These are phyloP conservation scores for Wickerhamomyces sydowiorum DNA, from an alignment of 805 yeast genomes.

Conservation along the genomic window DNA sequence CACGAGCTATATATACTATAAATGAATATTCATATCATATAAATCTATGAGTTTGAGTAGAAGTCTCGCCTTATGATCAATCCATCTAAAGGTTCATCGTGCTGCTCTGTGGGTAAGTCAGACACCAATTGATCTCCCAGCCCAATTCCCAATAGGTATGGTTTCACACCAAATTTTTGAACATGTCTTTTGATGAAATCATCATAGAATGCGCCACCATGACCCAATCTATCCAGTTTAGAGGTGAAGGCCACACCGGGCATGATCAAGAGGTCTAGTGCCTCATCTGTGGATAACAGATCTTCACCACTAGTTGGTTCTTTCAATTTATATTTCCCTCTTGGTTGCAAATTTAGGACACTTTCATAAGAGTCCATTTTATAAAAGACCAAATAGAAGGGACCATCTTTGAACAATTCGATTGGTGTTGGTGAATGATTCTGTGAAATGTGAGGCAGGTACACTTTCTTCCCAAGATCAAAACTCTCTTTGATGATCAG, in stretches of 20 bases:
- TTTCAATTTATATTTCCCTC: conserved; percentile 58
- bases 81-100: conserved; percentile 56
- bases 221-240: conserved; percentile 58
- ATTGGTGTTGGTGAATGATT: conserved; percentile 38
- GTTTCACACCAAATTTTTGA: conserved; percentile 21
- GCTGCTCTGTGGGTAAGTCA: conserved; percentile 50
- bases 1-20: not conserved
- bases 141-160: conserved; percentile 57
- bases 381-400: conserved; percentile 45
- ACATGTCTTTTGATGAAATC: conserved; percentile 53
- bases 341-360: conserved; percentile 47
- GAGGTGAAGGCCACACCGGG: conserved; percentile 83
- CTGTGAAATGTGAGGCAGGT: conserved; percentile 45
- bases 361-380: conserved; percentile 35
- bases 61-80: conserved; percentile 38
- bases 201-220: conserved; percentile 93
- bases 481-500: conserved; percentile 49
- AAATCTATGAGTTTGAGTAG: not conserved
- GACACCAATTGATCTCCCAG: conserved; percentile 56
- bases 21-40: not conserved
- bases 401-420: not conserved
- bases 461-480: conserved; percentile 43
- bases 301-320: conserved; percentile 51
- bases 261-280: conserved; percentile 66
- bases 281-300: conserved; percentile 25